These are phyloP conservation scores for Coemansia sp. DNA, from an alignment of 192 early-diverging fungal genomes.

Conservation along the genomic window DNA sequence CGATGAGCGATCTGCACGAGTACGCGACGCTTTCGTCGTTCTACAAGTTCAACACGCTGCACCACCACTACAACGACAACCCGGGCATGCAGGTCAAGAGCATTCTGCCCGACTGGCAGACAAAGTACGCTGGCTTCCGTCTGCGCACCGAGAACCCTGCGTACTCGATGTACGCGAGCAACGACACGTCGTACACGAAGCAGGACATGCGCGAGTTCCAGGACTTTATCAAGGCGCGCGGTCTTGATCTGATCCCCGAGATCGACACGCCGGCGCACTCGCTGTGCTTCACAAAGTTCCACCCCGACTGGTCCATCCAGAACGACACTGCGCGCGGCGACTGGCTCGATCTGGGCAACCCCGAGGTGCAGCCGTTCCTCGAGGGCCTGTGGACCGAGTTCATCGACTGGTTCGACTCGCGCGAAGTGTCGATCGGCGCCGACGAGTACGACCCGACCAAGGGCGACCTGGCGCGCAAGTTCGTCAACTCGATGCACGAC, in stretches of 20 bases:
- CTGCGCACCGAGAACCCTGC: constrained; percentile 46
- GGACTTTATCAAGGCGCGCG: constrained; percentile 48
- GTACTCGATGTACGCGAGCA: constrained; percentile 44
- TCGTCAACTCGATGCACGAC: constrained; percentile 44
- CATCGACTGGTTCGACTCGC: constrained; percentile 51
- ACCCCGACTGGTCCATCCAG: constrained; percentile 49
- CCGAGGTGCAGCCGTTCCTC: constrained; percentile 35
- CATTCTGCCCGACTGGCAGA: constrained; percentile 34
- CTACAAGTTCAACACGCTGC: constrained; percentile 56
- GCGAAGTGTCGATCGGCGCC: constrained; percentile 48
- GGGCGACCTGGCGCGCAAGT: constrained; percentile 42
- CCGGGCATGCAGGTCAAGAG: constrained; percentile 34
- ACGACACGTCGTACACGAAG: constrained; percentile 44
- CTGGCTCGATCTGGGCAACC: constrained; percentile 53
- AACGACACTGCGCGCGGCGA: constrained; percentile 37
- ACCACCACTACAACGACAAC: constrained; percentile 53
- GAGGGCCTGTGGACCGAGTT: constrained; percentile 50
- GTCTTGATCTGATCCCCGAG: constrained; percentile 50
- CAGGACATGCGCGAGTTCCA: constrained; percentile 49
- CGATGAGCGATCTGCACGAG: constrained; percentile 46
- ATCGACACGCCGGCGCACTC: constrained; percentile 54
- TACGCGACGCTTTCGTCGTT: constrained; percentile 47
- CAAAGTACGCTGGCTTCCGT: constrained; percentile 50
- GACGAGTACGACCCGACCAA: constrained; percentile 49
- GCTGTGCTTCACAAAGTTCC: constrained; percentile 52